Conservation (phyloP, 2,329 filamentous ascomycete genomes). For the Aspergillus pseudonomiae region DNA sequence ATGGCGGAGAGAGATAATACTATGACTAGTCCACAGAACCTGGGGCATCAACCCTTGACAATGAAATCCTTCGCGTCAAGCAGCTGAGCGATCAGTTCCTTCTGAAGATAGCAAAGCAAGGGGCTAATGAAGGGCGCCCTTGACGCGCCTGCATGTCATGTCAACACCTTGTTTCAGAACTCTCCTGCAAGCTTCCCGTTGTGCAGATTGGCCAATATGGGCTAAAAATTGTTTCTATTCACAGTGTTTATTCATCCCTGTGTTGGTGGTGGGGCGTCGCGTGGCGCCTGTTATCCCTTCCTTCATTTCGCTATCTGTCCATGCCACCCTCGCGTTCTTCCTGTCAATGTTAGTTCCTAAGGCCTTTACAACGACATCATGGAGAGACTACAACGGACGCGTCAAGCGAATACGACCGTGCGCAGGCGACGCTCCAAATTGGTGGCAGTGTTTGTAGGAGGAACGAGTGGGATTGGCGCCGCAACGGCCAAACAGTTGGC, state of each 20-base stretch:
- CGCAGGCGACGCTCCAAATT: neutral
- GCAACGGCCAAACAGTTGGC: conserved; percentile 51
- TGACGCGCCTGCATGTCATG: neutral
- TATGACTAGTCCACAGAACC: no score
- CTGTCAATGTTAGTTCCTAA: neutral
- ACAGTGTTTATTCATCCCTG: neutral
- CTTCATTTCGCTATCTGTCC: neutral
- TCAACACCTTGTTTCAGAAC: no score
- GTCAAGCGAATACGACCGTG: neutral
- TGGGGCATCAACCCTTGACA: no score
- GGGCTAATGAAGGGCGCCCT: neutral
- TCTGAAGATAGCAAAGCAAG: neutral
- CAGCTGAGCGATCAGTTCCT: no score
- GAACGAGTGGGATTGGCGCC: conserved; percentile 56
- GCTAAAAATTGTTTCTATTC: no score
- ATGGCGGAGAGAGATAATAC: no score
- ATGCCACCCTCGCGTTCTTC: neutral
- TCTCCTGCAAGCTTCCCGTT: no score
- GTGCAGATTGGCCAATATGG: neutral
- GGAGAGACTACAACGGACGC: neutral
- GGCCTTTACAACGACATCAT: neutral
- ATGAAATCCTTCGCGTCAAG: no score
- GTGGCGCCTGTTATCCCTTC: neutral
- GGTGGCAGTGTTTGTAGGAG: conserved; percentile 56
- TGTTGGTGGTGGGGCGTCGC: neutral